These are phyloP conservation scores for Lecanosticta acicola DNA, from an alignment of 2,329 filamentous ascomycete species.

Conservation along the genomic window DNA sequence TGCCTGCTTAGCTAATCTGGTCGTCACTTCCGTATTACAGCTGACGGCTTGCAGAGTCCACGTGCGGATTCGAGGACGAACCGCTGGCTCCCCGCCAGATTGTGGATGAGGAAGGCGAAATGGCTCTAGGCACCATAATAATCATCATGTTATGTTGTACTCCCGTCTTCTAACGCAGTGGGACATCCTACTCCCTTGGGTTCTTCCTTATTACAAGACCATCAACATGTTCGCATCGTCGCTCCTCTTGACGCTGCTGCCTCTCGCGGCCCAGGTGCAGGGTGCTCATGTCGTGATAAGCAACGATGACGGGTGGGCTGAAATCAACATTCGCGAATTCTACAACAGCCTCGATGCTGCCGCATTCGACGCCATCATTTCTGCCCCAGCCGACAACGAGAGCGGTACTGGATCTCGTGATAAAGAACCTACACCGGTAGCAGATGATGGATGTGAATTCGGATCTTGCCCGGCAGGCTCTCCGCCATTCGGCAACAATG, in stretches of 20 bases:
- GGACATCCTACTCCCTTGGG: too few species aligned
- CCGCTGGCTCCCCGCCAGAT: too few species aligned
- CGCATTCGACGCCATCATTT: slow-evolving; percentile 59
- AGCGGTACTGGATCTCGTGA: slow-evolving; percentile 49
- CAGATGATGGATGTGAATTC: slow-evolving; percentile 49
- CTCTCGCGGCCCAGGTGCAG: slow-evolving; percentile 1
- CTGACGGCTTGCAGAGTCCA: too few species aligned
- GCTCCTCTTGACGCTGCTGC: background rate
- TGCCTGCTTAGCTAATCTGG: too few species aligned
- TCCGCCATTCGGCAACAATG: slow-evolving; percentile 53
- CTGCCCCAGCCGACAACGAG: slow-evolving; percentile 60
- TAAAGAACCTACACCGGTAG: slow-evolving; percentile 13
- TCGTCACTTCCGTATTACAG: too few species aligned
- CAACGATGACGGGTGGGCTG: slow-evolving; percentile 72
- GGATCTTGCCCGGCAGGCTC: slow-evolving; percentile 55
- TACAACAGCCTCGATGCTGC: slow-evolving; percentile 51
- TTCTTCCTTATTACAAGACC: too few species aligned
- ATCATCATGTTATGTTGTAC: too few species aligned
- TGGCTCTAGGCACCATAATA: too few species aligned
- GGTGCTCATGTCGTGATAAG: slow-evolving; percentile 54
- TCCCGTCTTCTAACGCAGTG: too few species aligned
- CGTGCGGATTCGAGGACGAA: too few species aligned
- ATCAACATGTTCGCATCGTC: background rate
- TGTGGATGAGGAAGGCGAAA: too few species aligned
- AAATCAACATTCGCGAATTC: slow-evolving; percentile 58